phyloP scores from a whole-genome alignment of 2,329 filamentous ascomycete species.

The Fusarium domesticum region DNA sequence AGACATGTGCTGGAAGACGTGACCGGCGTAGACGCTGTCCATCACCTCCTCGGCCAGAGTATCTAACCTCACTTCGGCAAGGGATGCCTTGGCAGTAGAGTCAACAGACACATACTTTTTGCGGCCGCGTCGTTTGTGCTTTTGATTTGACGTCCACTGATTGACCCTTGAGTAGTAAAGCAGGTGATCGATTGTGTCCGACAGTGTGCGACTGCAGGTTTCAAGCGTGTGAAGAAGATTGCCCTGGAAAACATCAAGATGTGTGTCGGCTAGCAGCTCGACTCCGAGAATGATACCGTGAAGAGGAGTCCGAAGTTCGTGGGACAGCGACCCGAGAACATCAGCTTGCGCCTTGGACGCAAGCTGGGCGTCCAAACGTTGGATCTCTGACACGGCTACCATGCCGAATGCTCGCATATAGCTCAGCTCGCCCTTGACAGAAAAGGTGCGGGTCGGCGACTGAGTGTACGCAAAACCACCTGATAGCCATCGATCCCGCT shows the following conservation, averaged over 20 bases:
- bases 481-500: slow-evolving; percentile 46
- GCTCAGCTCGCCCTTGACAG: slow-evolving; percentile 46
- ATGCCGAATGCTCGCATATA: slow-evolving; percentile 51
- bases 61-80: slow-evolving; percentile 14
- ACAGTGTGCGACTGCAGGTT: slow-evolving; percentile 48
- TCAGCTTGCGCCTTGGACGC: slow-evolving; percentile 53
- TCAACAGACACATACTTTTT: slow-evolving; percentile 9
- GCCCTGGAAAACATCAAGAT: slow-evolving; percentile 45
- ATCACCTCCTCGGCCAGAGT: slow-evolving; percentile 22
- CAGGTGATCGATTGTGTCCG: slow-evolving; percentile 53
- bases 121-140: slow-evolving; percentile 8
- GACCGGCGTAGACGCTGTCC: slow-evolving; percentile 23
- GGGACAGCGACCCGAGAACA: slow-evolving; percentile 58
- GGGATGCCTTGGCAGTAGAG: slow-evolving; percentile 2
- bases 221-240: slow-evolving; percentile 49
- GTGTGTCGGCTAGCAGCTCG: slow-evolving; percentile 53
- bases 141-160: slow-evolving; percentile 26
- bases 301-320: slow-evolving; percentile 59
- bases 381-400: slow-evolving; percentile 56
- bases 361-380: slow-evolving; percentile 39
- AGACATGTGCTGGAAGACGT: slow-evolving; percentile 17
- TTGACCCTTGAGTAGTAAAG: slow-evolving; percentile 55
- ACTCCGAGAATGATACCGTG: slow-evolving; percentile 57
- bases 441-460: slow-evolving; percentile 43
- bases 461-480: slow-evolving; percentile 50